Percentiles rank a stretch among this genome's conserved stretches.
phyloP scores from a whole-genome alignment of 148 eudicot species.

The Polygonum maritimum region DNA sequence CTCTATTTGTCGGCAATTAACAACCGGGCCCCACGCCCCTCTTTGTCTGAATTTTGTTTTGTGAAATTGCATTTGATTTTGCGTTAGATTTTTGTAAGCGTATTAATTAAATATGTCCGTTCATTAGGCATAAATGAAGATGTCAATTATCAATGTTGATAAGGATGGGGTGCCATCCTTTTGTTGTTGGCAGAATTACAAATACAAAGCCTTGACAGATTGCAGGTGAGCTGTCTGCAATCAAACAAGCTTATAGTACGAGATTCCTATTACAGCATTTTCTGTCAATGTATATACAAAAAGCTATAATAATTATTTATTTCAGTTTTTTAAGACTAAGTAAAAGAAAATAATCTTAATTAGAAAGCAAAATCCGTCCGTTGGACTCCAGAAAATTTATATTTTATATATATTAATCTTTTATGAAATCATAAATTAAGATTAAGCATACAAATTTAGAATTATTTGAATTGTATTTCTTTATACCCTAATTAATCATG shows the following conservation, averaged over 20 bases:
- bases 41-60: not conserved
- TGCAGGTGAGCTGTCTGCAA: not conserved
- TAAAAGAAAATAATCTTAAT: not conserved
- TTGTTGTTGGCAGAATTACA: not conserved
- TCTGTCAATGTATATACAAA: not conserved
- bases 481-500: no score
- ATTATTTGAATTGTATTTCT: no score
- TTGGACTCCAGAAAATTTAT: no score
- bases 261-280: not conserved
- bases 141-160: not conserved
- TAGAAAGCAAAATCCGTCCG: no score
- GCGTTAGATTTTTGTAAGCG: not conserved
- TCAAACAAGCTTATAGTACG: not conserved
- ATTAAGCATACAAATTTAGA: no score
- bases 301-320: not conserved
- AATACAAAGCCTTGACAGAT: not conserved
- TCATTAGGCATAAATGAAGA: not conserved
- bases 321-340: not conserved
- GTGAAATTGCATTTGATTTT: not conserved
- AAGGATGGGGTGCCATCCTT: not conserved
- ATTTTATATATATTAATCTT: no score
- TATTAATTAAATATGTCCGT: not conserved
- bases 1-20: not conserved
- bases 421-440: no score
- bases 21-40: not conserved